Conservation (phyloP, 2,329 filamentous ascomycete genomes). For the Leptosphaerulina australis region DNA sequence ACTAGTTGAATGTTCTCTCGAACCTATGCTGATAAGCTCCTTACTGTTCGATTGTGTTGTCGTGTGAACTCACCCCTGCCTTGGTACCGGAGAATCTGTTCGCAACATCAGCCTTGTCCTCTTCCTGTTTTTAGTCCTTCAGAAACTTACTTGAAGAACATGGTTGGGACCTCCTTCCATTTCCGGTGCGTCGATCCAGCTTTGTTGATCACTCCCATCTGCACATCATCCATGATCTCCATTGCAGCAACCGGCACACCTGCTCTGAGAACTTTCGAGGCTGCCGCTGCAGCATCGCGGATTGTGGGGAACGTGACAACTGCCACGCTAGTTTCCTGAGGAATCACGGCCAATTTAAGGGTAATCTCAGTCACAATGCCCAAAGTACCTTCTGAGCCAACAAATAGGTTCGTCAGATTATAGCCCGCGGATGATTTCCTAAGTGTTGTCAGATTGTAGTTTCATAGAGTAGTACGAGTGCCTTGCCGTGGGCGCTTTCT, state of each 20-base stretch:
- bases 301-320: constrained; percentile 81
- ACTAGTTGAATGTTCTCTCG: constrained; percentile 76
- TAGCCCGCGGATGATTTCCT: constrained; percentile 81
- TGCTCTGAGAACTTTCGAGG: constrained; percentile 75
- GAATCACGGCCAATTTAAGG: constrained; percentile 77
- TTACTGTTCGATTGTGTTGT: constrained; percentile 17
- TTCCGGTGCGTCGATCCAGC: constrained; percentile 71
- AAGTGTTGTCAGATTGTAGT: constrained; percentile 2
- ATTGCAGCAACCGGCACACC: constrained; percentile 76
- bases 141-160: constrained; percentile 75
- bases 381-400: constrained; percentile 81
- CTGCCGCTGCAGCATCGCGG: constrained; percentile 74
- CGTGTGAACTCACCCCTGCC: constrained; percentile 55
- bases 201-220: constrained; percentile 82
- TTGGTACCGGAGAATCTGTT: constrained; percentile 73
- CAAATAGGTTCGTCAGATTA: constrained; percentile 79
- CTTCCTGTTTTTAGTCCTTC: too few species aligned
- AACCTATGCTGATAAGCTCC: constrained; percentile 56
- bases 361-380: constrained; percentile 84
- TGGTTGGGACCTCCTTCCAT: constrained; percentile 77
- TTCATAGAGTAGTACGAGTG: not conserved
- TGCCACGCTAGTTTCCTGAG: constrained; percentile 76
- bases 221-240: constrained; percentile 88
- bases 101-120: constrained; percentile 29
- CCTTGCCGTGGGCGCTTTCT: constrained; percentile 68